Conservation (phyloP, 2,329 filamentous ascomycete species). For the Drechmeria coniospora region DNA sequence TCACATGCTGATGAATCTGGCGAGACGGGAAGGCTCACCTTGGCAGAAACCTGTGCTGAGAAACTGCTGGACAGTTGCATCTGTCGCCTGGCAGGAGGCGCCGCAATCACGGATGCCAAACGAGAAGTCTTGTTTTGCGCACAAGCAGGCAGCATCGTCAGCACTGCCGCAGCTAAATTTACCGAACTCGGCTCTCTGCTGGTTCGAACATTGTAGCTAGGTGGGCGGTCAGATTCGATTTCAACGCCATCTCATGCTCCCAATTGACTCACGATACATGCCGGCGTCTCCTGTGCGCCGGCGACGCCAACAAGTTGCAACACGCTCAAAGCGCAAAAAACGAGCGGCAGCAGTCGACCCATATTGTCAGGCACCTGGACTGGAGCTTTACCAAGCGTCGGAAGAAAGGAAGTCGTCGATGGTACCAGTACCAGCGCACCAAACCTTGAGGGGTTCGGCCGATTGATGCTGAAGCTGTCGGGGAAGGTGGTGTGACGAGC, state of each 20-base stretch:
- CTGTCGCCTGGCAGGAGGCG: constrained; percentile 13
- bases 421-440: too few species aligned
- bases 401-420: constrained; percentile 2
- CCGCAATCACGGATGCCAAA: constrained; percentile 21
- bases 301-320: constrained; percentile 9
- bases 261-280: constrained; percentile 16
- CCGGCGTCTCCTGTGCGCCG: constrained; percentile 8
- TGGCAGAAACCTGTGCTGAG: constrained; percentile 10
- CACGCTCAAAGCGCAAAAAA: constrained; percentile 14
- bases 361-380: constrained; percentile 6
- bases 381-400: neutral
- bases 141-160: constrained; percentile 23
- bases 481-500: too few species aligned
- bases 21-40: constrained; percentile 6
- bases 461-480: too few species aligned
- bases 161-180: constrained; percentile 13
- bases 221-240: constrained; percentile 2
- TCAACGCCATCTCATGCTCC: constrained; percentile 1
- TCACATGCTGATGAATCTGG: too few species aligned
- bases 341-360: constrained; percentile 12
- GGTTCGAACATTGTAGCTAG: constrained; percentile 9
- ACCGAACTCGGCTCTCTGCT: constrained; percentile 8
- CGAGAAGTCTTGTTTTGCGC: constrained; percentile 11
- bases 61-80: constrained; percentile 13
- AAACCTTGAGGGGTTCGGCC: too few species aligned